phyloP scores from a whole-genome alignment of 2,329 filamentous ascomycete genomes.

The Triangularia setosa region DNA sequence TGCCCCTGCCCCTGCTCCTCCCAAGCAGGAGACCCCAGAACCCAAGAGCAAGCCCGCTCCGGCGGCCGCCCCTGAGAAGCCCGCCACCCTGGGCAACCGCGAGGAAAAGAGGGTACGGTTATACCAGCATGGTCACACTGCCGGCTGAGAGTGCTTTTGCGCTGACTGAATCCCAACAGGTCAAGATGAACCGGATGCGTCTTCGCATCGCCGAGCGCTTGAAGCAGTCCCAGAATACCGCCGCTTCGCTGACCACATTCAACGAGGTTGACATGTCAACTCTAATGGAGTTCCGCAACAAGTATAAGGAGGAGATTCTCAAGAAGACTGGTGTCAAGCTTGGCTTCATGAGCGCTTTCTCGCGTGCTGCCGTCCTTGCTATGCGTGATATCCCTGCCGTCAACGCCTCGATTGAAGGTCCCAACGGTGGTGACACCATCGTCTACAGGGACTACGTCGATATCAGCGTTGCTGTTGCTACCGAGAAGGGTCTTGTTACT shows the following conservation, averaged over 20 bases:
- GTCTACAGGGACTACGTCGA: conserved; percentile 98
- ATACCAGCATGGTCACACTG: background rate
- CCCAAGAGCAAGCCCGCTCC: conserved; percentile 26
- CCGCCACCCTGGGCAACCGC: conserved; percentile 60
- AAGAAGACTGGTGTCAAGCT: conserved; percentile 97
- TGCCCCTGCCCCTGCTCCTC: conserved; percentile 31
- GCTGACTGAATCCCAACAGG: conserved; percentile 45
- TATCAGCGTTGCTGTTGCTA: conserved; percentile 94
- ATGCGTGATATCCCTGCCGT: conserved; percentile 94
- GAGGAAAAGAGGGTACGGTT: conserved; percentile 78
- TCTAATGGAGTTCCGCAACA: conserved; percentile 93
- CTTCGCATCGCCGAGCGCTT: conserved; percentile 94
- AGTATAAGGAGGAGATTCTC: conserved; percentile 93
- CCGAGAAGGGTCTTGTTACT: conserved; percentile 94
- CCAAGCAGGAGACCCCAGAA: conserved; percentile 30
- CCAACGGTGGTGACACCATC: conserved; percentile 92
- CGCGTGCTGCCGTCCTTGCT: conserved; percentile 80
- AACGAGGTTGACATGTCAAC: conserved; percentile 99
- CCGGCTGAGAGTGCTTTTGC: background rate
- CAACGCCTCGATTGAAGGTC: conserved; percentile 95
- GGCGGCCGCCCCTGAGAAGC: conserved; percentile 35
- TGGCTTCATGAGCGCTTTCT: conserved; percentile 99
- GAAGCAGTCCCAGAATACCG: conserved; percentile 99
- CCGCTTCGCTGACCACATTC: conserved; percentile 94
- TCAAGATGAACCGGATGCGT: conserved; percentile 99